Evolutionary conservation across 164 flowering plant species (phyloP).

Genomic region (Sextonia rubra): DNA sequence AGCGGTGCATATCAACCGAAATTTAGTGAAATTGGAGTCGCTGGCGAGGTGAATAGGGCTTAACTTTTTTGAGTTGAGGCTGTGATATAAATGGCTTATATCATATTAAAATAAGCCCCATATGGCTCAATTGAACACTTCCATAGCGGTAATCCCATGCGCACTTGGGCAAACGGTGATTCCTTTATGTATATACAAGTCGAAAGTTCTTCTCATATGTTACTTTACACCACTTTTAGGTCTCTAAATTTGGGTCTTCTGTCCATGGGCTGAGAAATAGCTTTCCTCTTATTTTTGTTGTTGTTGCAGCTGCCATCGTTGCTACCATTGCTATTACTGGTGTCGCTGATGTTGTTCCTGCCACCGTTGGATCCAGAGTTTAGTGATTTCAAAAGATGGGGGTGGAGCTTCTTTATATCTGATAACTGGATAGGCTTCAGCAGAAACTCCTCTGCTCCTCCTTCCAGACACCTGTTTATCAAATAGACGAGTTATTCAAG

Average conservation of each 20-base stretch:
- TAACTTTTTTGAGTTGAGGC: no score
- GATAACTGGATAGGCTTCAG: slow-evolving; percentile 59
- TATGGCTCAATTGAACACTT: no score
- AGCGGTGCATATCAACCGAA: no score
- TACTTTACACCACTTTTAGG: slow-evolving; percentile 7
- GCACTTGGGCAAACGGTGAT: no score
- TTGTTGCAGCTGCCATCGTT: background rate
- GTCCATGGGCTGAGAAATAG: slow-evolving; percentile 18
- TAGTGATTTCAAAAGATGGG: slow-evolving; percentile 33
- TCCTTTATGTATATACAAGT: no score
- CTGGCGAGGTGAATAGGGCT: no score
- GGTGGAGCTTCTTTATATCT: slow-evolving; percentile 49
- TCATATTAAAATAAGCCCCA: no score
- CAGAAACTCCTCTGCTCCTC: slow-evolving; percentile 69
- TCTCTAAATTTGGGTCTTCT: slow-evolving; percentile 30
- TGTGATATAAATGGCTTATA: no score
- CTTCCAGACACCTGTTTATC: slow-evolving; percentile 55
- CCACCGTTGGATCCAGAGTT: slow-evolving; percentile 1
- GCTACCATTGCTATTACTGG: background rate
- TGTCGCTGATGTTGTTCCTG: background rate
- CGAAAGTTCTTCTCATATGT: background rate
- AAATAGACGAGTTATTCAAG: no score
- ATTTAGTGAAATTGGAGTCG: no score
- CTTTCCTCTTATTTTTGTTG: slow-evolving; percentile 32
- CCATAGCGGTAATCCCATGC: no score